Conservation (phyloP, 371 early-diverging fungal species). For the Syncephalastrum monosporum region DNA sequence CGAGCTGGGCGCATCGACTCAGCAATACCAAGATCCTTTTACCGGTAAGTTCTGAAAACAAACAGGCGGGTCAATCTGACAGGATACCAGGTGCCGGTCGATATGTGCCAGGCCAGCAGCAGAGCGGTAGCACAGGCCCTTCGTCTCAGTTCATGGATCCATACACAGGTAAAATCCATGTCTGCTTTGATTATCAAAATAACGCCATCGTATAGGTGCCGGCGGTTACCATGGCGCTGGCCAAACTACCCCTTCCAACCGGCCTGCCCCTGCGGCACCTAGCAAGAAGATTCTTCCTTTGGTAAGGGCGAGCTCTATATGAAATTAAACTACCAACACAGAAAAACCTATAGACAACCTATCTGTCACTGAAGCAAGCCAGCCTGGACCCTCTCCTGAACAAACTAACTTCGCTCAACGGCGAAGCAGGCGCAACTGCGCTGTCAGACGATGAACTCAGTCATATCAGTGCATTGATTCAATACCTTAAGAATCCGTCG, state of each 20-base stretch:
- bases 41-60: constrained; percentile 35
- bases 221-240: constrained; percentile 1
- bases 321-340: background rate
- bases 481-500: constrained; percentile 40
- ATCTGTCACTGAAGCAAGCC: constrained; percentile 68
- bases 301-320: constrained; percentile 12
- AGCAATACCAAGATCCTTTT: constrained; percentile 68
- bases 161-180: constrained; percentile 42
- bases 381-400: constrained; percentile 70
- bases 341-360: constrained; percentile 35
- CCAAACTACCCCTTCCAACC: constrained; percentile 9
- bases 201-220: background rate
- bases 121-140: constrained; percentile 7
- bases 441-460: constrained; percentile 37
- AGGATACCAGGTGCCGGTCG: constrained; percentile 40
- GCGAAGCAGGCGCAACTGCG: constrained; percentile 16
- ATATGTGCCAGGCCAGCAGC: constrained; percentile 39
- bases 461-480: constrained; percentile 29
- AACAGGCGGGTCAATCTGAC: no score
- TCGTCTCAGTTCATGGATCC: constrained; percentile 33
- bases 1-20: constrained; percentile 37
- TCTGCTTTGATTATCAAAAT: background rate
- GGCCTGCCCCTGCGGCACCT: constrained; percentile 8
- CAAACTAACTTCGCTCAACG: constrained; percentile 74
- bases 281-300: constrained; percentile 23